These are phyloP conservation scores for Escovopsis weberi DNA, from an alignment of 2,329 filamentous ascomycete species.

Conservation along the genomic window DNA sequence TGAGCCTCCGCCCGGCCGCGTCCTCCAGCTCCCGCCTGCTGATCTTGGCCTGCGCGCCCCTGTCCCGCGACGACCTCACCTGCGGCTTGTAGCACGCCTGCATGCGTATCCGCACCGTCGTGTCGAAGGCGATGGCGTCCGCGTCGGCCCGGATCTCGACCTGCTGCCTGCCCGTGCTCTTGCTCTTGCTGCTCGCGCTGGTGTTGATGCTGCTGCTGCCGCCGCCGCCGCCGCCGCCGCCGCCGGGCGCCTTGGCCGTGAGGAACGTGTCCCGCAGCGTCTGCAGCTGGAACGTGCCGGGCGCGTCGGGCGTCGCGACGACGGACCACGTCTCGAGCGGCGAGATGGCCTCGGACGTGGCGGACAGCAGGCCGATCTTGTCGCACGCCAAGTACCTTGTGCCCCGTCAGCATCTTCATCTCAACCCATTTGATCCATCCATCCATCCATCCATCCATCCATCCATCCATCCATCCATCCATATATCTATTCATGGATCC, in stretches of 20 bases:
- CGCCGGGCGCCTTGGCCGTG: constrained; percentile 30
- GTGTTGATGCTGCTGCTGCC: no score
- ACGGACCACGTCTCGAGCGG: constrained; percentile 67
- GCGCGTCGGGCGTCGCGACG: constrained; percentile 48
- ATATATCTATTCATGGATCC: no score
- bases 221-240: no score
- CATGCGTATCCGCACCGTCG: constrained; percentile 74
- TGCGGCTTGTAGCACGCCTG: constrained; percentile 87
- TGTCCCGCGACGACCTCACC: constrained; percentile 64
- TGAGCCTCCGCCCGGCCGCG: constrained; percentile 57
- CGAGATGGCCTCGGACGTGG: constrained; percentile 67
- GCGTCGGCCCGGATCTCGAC: constrained; percentile 67
- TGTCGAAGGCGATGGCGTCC: constrained; percentile 49
- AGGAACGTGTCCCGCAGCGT: constrained; percentile 60
- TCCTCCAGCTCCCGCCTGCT: constrained; percentile 73
- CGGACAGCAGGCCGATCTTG: constrained; percentile 63
- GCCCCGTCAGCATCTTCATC: constrained; percentile 2
- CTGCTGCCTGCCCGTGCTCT: constrained; percentile 13
- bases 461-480: no score
- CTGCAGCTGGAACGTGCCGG: constrained; percentile 60
- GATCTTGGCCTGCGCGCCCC: constrained; percentile 73
- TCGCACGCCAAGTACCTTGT: constrained; percentile 71
- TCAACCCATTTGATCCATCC: no score
- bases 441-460: no score
- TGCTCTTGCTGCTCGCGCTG: constrained; percentile 29